Conservation (phyloP, 495 filamentous ascomycete genomes). For the Aspergillus cristatus region DNA sequence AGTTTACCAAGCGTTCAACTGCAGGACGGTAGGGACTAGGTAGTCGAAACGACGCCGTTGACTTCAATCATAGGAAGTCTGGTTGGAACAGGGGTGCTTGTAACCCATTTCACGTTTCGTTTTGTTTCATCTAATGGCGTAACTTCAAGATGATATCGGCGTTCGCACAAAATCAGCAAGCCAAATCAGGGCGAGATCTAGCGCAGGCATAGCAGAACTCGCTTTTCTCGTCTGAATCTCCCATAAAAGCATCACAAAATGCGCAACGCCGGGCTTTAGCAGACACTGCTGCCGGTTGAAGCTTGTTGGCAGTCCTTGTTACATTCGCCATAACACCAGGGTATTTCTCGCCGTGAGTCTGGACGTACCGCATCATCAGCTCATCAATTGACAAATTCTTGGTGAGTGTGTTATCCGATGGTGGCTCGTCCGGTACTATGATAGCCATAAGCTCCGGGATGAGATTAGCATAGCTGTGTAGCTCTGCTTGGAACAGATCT, state of each 20-base stretch:
- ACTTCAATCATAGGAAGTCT: too few species aligned
- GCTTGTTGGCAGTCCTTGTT: constrained; percentile 73
- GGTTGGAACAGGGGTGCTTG: too few species aligned
- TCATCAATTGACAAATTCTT: constrained; percentile 78
- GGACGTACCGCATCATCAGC: constrained; percentile 81
- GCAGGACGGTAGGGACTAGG: too few species aligned
- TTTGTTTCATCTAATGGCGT: too few species aligned
- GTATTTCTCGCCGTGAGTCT: constrained; percentile 77
- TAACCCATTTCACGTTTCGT: too few species aligned
- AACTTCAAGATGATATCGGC: too few species aligned
- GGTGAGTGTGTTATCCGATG: constrained; percentile 40
- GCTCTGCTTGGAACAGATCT: constrained; percentile 73
- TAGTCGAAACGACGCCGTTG: too few species aligned
- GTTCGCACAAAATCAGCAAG: constrained; percentile 22
- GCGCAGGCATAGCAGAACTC: constrained; percentile 53
- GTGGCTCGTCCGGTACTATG: constrained; percentile 31
- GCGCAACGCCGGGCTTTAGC: constrained; percentile 16
- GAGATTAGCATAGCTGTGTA: constrained; percentile 51
- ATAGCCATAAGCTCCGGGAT: constrained; percentile 43
- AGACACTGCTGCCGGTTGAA: constrained; percentile 31
- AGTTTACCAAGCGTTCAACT: too few species aligned
- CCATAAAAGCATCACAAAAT: constrained; percentile 36
- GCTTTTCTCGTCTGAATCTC: constrained; percentile 1
- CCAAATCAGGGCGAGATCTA: constrained; percentile 33
- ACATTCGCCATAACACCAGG: constrained; percentile 92